phyloP scores from a whole-genome alignment of 202 grass and related monocot species.

The Dendrocalamus latiflorus region DNA sequence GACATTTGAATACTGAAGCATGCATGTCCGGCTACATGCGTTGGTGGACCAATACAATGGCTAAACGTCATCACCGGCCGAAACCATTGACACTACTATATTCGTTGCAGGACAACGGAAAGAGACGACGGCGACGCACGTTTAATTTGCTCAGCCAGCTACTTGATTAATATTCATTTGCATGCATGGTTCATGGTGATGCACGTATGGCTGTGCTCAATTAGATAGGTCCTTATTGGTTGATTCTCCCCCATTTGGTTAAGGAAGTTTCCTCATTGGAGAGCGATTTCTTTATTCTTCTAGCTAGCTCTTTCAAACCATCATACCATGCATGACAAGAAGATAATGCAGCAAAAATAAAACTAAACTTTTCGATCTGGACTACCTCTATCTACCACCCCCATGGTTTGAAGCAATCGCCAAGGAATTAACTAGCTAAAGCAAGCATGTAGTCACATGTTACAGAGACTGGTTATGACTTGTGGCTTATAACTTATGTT shows the following conservation, averaged over 20 bases:
- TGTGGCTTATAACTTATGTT: too few species aligned
- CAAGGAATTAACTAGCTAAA: not conserved
- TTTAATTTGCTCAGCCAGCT: not conserved
- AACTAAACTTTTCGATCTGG: not conserved
- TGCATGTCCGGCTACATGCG: not conserved
- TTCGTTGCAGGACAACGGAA: not conserved
- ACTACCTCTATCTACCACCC: slow-evolving; percentile 27
- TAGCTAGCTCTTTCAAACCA: not conserved
- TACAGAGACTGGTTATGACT: not conserved
- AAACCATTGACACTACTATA: not conserved
- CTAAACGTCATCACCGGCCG: slow-evolving; percentile 16
- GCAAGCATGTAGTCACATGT: slow-evolving; percentile 1
- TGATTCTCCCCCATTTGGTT: not conserved
- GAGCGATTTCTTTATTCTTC: slow-evolving; percentile 17
- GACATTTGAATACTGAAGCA: not conserved
- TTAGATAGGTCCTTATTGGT: not conserved
- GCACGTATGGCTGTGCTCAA: not conserved
- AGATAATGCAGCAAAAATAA: slow-evolving; percentile 18
- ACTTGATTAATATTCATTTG: not conserved
- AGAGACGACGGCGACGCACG: not conserved
- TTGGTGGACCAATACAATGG: slow-evolving; percentile 8
- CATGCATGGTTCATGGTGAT: not conserved
- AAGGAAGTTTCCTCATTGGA: slow-evolving; percentile 20
- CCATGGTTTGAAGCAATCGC: slow-evolving; percentile 19
- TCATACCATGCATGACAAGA: not conserved